These are phyloP conservation scores for Aegilops sharonensis DNA, from an alignment of 176 grass and related monocot genomes.

Conservation along the genomic window DNA sequence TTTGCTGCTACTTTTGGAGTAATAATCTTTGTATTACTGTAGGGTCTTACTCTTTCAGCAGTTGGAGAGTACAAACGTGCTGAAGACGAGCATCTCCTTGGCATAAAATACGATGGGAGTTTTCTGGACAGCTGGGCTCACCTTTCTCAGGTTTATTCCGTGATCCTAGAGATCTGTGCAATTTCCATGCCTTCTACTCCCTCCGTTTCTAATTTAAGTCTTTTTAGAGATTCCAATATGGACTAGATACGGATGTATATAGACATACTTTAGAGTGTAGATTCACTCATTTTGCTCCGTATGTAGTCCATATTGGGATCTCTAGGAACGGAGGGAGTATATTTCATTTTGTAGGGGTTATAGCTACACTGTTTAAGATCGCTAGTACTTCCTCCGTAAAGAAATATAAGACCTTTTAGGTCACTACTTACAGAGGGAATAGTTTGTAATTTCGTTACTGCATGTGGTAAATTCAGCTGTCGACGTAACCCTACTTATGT, in stretches of 20 bases:
- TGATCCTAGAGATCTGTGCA: conserved; percentile 17
- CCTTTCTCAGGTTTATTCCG: conserved; percentile 80
- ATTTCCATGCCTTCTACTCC: conserved; percentile 12
- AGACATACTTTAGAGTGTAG: no score
- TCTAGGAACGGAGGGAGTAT: no score
- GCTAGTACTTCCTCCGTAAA: not conserved
- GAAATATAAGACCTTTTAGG: no score
- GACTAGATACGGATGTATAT: no score
- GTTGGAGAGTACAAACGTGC: conserved; percentile 75
- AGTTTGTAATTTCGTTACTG: not conserved
- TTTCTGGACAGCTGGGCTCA: conserved; percentile 94
- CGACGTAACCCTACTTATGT: not conserved
- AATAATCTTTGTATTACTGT: conserved; percentile 30
- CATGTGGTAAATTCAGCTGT: conserved; percentile 2
- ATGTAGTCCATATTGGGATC: no score
- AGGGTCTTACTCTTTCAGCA: conserved; percentile 92
- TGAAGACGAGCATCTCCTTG: conserved; percentile 88
- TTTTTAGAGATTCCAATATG: no score
- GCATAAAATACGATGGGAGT: conserved; percentile 76
- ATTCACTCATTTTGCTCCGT: no score
- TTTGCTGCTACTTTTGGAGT: conserved; percentile 15
- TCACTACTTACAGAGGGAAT: not conserved
- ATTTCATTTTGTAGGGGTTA: not conserved
- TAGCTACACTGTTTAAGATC: not conserved
- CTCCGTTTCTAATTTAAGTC: no score